Evolutionary conservation across 805 yeast species (phyloP), one percentile per base, ranked within the genome.

Genomic region (Tanozyma kutaoensis): DNA sequence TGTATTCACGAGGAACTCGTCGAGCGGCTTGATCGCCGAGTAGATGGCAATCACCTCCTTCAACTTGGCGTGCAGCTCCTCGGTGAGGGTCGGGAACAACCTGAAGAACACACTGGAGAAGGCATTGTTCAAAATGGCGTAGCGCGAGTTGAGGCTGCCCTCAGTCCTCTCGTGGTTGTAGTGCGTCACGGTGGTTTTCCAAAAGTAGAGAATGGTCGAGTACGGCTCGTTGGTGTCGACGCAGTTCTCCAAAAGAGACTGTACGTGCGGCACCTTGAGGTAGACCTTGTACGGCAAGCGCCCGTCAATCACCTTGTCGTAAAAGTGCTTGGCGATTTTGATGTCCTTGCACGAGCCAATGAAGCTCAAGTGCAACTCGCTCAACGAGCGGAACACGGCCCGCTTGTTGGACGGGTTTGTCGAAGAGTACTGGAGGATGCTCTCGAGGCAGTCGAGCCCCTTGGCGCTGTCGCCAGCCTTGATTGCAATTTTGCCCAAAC

Each of bases 281-380:
- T 67, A 69, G 16, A 80, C 72, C 30, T 59, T 55, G 45, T 81
- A 81, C 12, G 93, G 93, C 64, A 78, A 72, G 35, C 72, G 73
- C 38, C 63, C 66, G 34, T 66, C 60, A 27, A 79, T 58, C 3
- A 82, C 88, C 47, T 76, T 78, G 39, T 72, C 74, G 48, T 76
- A 80, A 42, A 81, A 81, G 22, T 72, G 67, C 43, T 69, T 71
- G 4, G 93, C 81, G 24, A 81, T 74, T 23, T 58, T 59, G 29
- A 78, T 61, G 44, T 81, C 85, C 43, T 69, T 70, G 48, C 84
- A 76, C 37, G 69, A 72, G 24, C 93, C 91, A 44, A 81, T 76
- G 40, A 81, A 81, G 3, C 76, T 63, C 34, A 79, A 60, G 55
- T 81, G 93, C 25, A 81, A 75, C 50, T 76, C 80, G 19, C 77